These are phyloP conservation scores for Diddensiella caesifluorescens DNA, from an alignment of 805 yeast species.

Conservation along the genomic window DNA sequence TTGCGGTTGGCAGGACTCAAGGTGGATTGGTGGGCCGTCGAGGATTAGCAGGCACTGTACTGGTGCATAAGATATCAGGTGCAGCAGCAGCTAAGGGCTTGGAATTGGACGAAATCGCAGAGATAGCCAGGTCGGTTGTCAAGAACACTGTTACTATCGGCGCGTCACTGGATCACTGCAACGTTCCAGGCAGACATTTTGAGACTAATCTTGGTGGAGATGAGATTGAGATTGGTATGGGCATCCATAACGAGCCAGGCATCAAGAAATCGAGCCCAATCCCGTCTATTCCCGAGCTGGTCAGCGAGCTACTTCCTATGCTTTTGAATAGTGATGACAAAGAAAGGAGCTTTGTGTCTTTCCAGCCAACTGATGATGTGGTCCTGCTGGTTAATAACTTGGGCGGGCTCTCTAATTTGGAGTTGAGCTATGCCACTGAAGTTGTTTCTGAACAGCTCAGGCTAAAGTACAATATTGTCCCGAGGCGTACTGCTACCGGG, in stretches of 20 bases:
- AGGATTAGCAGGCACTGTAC: constrained; percentile 86
- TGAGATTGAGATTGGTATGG: constrained; percentile 89
- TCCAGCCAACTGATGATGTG: constrained; percentile 52
- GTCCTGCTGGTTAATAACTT: constrained; percentile 74
- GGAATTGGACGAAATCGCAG: constrained; percentile 48
- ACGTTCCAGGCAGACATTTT: constrained; percentile 75
- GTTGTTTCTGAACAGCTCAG: constrained; percentile 49
- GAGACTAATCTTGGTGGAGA: constrained; percentile 48
- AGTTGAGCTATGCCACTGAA: constrained; percentile 65
- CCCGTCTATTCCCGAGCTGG: constrained; percentile 62
- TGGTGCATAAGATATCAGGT: constrained; percentile 82
- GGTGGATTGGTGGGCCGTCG: constrained; percentile 92
- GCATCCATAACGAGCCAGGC: constrained; percentile 95
- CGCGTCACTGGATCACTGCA: constrained; percentile 82
- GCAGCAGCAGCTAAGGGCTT: constrained; percentile 48
- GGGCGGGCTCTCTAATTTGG: constrained; percentile 84
- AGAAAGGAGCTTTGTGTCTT: constrained; percentile 78
- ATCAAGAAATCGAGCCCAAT: constrained; percentile 57
- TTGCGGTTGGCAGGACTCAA: constrained; percentile 85
- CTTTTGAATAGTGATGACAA: constrained; percentile 58
- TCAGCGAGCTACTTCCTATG: constrained; percentile 51
- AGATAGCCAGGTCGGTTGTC: constrained; percentile 56
- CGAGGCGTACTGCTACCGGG: constrained; percentile 66
- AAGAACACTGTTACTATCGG: constrained; percentile 78
- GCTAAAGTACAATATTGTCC: constrained; percentile 47